phyloP scores from a whole-genome alignment of 1,284 basidiomycete genomes.

The Agaricales sp. region DNA sequence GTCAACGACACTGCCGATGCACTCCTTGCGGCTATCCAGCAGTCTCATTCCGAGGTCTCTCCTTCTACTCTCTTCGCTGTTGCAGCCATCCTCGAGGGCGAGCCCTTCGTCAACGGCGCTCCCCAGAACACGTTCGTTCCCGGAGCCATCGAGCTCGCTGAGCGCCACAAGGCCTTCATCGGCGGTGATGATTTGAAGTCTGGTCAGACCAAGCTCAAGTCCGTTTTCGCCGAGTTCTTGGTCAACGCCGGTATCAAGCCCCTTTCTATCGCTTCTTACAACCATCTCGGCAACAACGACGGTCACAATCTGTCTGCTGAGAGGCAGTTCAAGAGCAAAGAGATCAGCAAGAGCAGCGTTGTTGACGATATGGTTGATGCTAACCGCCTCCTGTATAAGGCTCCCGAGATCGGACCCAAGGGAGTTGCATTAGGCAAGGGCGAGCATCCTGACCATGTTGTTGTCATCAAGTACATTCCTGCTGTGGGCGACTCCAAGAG shows the following conservation, averaged over 20 bases:
- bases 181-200: constrained; percentile 98
- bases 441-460: constrained; percentile 95
- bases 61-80: constrained; percentile 95
- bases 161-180: constrained; percentile 86
- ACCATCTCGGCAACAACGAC: constrained; percentile 98
- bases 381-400: constrained; percentile 87
- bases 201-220: constrained; percentile 91
- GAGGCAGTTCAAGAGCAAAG: constrained; percentile 95
- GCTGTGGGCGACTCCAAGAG: constrained; percentile 96
- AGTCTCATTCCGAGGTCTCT: constrained; percentile 86
- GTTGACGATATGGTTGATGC: constrained; percentile 97
- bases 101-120: constrained; percentile 95
- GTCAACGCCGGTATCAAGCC: constrained; percentile 99
- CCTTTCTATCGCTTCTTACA: constrained; percentile 93
- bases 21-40: constrained; percentile 75
- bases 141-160: constrained; percentile 88
- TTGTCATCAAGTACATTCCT: constrained; percentile 92
- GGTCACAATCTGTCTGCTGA: constrained; percentile 91
- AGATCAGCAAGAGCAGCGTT: constrained; percentile 93
- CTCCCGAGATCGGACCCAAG: constrained; percentile 46
- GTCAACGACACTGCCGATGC: constrained; percentile 94
- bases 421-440: constrained; percentile 66
- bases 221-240: constrained; percentile 94
- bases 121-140: constrained; percentile 99
- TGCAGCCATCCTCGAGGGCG: constrained; percentile 90